Evolutionary conservation across 2,329 filamentous ascomycete genomes (phyloP), one percentile per base, ranked within the genome.

Genomic region (Akanthomyces dipterigenus): DNA sequence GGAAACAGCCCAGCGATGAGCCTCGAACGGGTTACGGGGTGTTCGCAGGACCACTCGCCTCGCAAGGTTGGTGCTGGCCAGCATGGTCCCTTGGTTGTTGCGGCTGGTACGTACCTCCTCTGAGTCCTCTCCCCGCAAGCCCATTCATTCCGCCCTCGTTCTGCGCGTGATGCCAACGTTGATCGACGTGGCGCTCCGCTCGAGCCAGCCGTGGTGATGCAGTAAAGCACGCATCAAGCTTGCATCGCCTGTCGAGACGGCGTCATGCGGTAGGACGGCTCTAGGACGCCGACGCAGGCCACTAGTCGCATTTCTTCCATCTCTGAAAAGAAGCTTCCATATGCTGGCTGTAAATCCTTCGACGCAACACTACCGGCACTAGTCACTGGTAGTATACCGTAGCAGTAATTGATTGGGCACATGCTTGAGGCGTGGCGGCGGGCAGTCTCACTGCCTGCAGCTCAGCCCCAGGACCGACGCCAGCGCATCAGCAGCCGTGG

Each of bases 391-490:
- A n/a, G n/a, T n/a, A n/a, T n/a, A n/a, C n/a, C n/a, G n/a, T n/a
- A n/a, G n/a, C n/a, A n/a, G n/a, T n/a, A n/a, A 12, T 3, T 18
- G 18, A n/a, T 22, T 24, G 8, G 42, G 36, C 36, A 38, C 36
- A 38, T 38, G 36, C 14, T 16, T 38, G 34, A 12, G 43, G 38
- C 45, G 40, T 55, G 55, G 40, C n/a, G 51, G 38, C 40, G 54
- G 26, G 26, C 26, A 1, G 55, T 59, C 55, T 59, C 34, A 42
- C 56, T 49, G n/a, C 36, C n/a, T 53, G 56, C 45, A 28, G 18
- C 18, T 59, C 56, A 59, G 56, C 56, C 56, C 48, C 56, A 59
- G 48, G 48, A 59, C 56, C 56, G 56, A 59, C 56, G 48, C 56
- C 56, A 48, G 55, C 56, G 46, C 48, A 59, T 58, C 36, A 24